phyloP scores from a whole-genome alignment of 2,329 filamentous ascomycete species.

The Exophiala viscosa region DNA sequence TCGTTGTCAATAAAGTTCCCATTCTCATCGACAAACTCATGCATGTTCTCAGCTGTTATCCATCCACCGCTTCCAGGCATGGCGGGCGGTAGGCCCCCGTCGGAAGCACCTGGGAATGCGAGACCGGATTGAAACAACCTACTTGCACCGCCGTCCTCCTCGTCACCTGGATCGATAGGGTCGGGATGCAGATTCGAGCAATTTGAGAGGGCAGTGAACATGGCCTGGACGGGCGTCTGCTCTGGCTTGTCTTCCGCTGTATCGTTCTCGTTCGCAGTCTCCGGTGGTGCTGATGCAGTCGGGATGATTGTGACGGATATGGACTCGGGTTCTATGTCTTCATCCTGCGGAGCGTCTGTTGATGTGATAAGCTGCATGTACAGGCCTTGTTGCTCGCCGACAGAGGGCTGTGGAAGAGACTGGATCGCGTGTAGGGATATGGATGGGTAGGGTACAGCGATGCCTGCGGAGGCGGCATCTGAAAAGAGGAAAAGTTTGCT shows the following conservation, averaged over 20 bases:
- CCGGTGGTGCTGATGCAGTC: slow-evolving; percentile 26
- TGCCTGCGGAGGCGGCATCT: slow-evolving; percentile 33
- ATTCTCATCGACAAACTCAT: slow-evolving; percentile 75
- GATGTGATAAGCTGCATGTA: slow-evolving; percentile 47
- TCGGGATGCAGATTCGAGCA: slow-evolving; percentile 50
- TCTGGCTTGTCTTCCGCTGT: slow-evolving; percentile 32
- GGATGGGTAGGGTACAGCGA: slow-evolving; percentile 47
- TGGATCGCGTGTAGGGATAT: slow-evolving; percentile 50
- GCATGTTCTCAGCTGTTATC: slow-evolving; percentile 85
- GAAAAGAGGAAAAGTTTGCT: slow-evolving; percentile 46
- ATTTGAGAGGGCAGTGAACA: slow-evolving; percentile 45
- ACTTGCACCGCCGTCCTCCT: slow-evolving; percentile 34
- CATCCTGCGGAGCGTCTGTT: slow-evolving; percentile 27
- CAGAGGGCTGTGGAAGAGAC: slow-evolving; percentile 37
- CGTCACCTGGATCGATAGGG: slow-evolving; percentile 36
- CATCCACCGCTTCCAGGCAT: slow-evolving; percentile 49
- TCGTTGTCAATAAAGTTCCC: slow-evolving; percentile 69
- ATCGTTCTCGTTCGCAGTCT: slow-evolving; percentile 27
- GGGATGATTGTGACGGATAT: slow-evolving; percentile 45
- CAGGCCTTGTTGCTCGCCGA: slow-evolving; percentile 37
- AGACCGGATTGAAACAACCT: slow-evolving; percentile 38
- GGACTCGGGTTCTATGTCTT: slow-evolving; percentile 41
- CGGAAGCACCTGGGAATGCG: slow-evolving; percentile 34
- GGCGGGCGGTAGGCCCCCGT: slow-evolving; percentile 44
- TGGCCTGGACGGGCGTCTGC: slow-evolving; percentile 38